Evolutionary conservation across 306 rosid species (phyloP).

Genomic region (Heteromeles arbutifolia): DNA sequence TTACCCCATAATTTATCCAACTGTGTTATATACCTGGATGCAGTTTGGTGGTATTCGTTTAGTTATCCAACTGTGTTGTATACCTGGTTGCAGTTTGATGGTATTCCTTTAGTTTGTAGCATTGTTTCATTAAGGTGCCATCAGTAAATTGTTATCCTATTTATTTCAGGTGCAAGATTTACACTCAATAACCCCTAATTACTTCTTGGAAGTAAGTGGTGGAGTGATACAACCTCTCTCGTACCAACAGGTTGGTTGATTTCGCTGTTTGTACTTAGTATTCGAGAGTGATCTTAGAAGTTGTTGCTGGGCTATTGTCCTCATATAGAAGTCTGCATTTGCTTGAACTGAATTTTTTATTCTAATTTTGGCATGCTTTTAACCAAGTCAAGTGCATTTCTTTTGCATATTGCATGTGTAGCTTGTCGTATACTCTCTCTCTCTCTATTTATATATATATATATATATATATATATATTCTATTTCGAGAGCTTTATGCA

Average conservation of each 20-base stretch:
- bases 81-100: neutral
- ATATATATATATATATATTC: too few relatives aligned
- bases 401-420: neutral
- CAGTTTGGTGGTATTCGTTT: neutral
- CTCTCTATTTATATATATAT: too few relatives aligned
- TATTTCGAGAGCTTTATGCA: too few relatives aligned
- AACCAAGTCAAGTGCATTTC: neutral
- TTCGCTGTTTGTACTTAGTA: neutral
- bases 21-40: neutral
- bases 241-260: conserved; percentile 84
- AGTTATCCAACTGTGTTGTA: neutral
- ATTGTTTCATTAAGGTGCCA: neutral
- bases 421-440: neutral
- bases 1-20: neutral
- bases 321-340: neutral
- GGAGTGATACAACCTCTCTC: conserved; percentile 96
- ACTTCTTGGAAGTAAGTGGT: conserved; percentile 90
- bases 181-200: conserved; percentile 82
- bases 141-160: neutral
- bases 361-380: neutral
- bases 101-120: neutral
- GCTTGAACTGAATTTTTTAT: neutral
- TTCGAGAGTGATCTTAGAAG: neutral
- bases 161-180: conserved; percentile 84
- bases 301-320: neutral